phyloP scores from a whole-genome alignment of 345 rosid genomes.

The Populus simonii region DNA sequence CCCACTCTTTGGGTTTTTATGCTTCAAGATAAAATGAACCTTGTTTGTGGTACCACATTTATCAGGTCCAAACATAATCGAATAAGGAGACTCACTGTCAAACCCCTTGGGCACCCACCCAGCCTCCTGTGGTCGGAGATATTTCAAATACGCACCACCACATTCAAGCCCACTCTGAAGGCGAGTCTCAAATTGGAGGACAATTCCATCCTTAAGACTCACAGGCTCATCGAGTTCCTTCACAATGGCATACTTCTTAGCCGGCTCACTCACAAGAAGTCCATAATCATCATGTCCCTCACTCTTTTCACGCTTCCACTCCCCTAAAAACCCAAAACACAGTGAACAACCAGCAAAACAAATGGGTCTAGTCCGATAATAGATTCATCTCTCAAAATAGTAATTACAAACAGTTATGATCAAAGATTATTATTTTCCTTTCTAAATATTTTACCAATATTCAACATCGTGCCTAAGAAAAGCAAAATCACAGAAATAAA shows the following conservation, averaged over 20 bases:
- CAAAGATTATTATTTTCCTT: not conserved
- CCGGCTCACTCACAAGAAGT: constrained; percentile 76
- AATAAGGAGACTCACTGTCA: constrained; percentile 70
- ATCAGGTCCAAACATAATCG: constrained; percentile 93
- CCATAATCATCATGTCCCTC: constrained; percentile 88
- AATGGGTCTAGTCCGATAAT: not conserved
- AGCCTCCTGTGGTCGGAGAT: constrained; percentile 71
- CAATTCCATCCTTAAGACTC: constrained; percentile 65
- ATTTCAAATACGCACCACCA: constrained; percentile 84
- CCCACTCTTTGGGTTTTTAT: constrained; percentile 88
- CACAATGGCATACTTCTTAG: constrained; percentile 76
- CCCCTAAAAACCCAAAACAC: constrained; percentile 40
- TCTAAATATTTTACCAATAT: no score
- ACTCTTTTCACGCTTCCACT: constrained; percentile 74
- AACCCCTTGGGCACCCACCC: constrained; percentile 68
- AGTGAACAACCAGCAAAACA: not conserved
- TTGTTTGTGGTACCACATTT: constrained; percentile 85
- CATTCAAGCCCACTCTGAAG: constrained; percentile 83
- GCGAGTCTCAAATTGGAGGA: constrained; percentile 75
- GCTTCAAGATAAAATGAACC: constrained; percentile 84
- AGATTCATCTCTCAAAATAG: not conserved
- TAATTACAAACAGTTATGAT: not conserved
- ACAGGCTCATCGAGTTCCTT: constrained; percentile 58
- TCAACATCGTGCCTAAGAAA: no score
- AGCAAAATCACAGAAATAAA: not conserved